Evolutionary conservation across 1,284 basidiomycete genomes (phyloP), one percentile per base, ranked within the genome.

Genomic region (Tilletia caries): DNA sequence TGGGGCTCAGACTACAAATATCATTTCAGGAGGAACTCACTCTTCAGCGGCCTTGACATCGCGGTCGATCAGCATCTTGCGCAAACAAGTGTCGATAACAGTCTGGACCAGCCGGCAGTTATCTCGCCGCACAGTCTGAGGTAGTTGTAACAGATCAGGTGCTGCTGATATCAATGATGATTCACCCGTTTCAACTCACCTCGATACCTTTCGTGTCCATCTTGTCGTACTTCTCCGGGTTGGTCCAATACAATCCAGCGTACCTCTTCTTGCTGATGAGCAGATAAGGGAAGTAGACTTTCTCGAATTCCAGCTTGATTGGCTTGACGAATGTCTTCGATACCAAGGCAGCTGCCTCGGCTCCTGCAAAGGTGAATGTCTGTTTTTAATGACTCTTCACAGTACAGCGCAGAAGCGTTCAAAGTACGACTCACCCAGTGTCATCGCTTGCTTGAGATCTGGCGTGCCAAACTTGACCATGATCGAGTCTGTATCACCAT

Each of bases 321-420:
- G 81, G 81, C 33, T 76, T 71, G 50, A 77, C 72, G 68, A 83
- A 83, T 0, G 79, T 78, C 43, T 79, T 67, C 1, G 76, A 78
- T 5, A 98, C 95, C n/a, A 92, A 87, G 34, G 92, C 90, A 0
- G 96, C 96, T 0, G 96, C 96, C 85, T 98, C 92, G 33, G 90
- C 90, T 44, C 95, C 95, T 62, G 32, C 6, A 15, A 33, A 60
- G 27, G 20, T 29, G 8, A 93, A 75, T 41, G 60, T 37, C 67
- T 29, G 23, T 3, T n/a, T 13, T 25, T 8, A 50, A 50, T 50
- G 43, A 50, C 20, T 50, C 10, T 50, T 41, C 10, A 41, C 37
- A 41, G 15, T 41, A 10, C 37, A 41, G 8, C 37, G 15, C 37
- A 15, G 37, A 50, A 18, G 48, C 20, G 20, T 33, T 62, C 20